Conservation (phyloP, 78 protist genomes). For the Trichosphaerium sp. region DNA sequence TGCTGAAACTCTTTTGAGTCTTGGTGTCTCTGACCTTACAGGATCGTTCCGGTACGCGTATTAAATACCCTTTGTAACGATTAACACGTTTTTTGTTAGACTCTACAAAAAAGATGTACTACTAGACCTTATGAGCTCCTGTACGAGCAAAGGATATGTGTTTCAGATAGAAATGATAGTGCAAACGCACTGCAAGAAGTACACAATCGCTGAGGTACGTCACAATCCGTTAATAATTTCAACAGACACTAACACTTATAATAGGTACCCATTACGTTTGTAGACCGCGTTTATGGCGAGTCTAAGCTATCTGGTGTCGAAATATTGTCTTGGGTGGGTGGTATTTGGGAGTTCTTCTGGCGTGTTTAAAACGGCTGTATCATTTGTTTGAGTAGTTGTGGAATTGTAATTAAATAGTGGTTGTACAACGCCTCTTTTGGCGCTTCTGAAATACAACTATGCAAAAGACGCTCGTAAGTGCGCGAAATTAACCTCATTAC, state of each 20-base stretch:
- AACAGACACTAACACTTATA: background rate
- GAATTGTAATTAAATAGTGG: no score
- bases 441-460: no score
- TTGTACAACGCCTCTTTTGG: no score
- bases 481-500: no score
- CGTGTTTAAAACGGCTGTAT: constrained; percentile 23
- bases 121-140: constrained; percentile 28
- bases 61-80: background rate
- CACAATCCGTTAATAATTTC: background rate
- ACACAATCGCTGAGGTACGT: constrained; percentile 51
- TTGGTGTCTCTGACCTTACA: constrained; percentile 76
- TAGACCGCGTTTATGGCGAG: constrained; percentile 81
- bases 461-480: no score
- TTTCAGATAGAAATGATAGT: constrained; percentile 88
- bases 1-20: constrained; percentile 49
- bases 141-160: constrained; percentile 66
- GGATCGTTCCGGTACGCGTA: constrained; percentile 78
- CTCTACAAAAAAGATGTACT: constrained; percentile 68
- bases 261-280: constrained; percentile 82
- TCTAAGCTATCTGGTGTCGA: constrained; percentile 61
- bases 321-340: constrained; percentile 47
- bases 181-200: constrained; percentile 51
- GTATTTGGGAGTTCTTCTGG: constrained; percentile 33
- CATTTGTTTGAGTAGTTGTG: no score
- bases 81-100: background rate